Evolutionary conservation across 768 basidiomycete species (phyloP).

Genomic region (Lentinus brumalis): DNA sequence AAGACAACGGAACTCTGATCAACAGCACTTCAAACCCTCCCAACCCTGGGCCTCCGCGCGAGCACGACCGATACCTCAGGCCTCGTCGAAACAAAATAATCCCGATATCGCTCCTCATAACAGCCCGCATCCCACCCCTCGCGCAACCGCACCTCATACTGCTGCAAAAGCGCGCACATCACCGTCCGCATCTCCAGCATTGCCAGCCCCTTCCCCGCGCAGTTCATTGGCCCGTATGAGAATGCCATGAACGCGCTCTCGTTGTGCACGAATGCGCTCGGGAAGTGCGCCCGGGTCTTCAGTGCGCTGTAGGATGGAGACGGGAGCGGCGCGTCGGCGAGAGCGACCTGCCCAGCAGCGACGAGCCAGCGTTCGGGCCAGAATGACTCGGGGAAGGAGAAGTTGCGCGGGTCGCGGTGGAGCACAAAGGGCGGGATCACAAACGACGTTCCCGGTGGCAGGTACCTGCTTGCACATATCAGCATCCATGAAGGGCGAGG

Average conservation of each 20-base stretch:
- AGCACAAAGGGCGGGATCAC: constrained; percentile 41
- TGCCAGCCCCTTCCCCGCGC: constrained; percentile 51
- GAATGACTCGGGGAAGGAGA: constrained; percentile 42
- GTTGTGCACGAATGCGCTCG: constrained; percentile 23
- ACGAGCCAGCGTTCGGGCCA: constrained; percentile 47
- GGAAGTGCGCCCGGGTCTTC: not conserved
- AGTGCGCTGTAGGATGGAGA: not conserved
- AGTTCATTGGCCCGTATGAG: constrained; percentile 51
- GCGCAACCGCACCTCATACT: constrained; percentile 34
- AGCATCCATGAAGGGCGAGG: not conserved
- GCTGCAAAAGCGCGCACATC: constrained; percentile 34
- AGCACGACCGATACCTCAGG: constrained; percentile 26
- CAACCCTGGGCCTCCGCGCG: not conserved
- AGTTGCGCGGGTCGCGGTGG: constrained; percentile 48
- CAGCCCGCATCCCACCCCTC: constrained; percentile 28
- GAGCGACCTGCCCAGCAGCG: constrained; percentile 7
- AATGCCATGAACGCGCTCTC: constrained; percentile 43
- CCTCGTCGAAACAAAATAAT: constrained; percentile 31
- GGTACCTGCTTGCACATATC: constrained; percentile 26
- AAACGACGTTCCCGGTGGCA: constrained; percentile 40
- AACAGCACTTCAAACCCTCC: too few species aligned
- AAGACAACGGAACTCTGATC: too few species aligned
- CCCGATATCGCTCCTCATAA: constrained; percentile 31
- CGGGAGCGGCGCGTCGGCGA: not conserved
- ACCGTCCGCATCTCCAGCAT: constrained; percentile 36